phyloP scores from a whole-genome alignment of 805 yeast species.

The Yarrowia osloensis region DNA sequence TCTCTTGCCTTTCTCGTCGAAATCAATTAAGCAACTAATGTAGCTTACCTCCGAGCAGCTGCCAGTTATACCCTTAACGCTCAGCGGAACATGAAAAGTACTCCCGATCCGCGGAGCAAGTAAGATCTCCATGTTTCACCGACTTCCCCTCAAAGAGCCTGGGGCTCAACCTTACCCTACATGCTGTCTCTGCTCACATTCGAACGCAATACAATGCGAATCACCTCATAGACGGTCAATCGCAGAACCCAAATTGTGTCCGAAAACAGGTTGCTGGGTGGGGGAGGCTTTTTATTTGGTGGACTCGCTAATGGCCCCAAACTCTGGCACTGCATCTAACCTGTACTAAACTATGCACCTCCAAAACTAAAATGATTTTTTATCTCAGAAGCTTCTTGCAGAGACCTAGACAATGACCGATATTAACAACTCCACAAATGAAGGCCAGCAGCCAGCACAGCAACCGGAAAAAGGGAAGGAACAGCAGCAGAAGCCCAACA shows the following conservation, averaged over 20 bases:
- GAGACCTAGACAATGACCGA: not conserved
- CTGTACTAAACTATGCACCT: not conserved
- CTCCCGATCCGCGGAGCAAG: not conserved
- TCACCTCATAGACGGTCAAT: not conserved
- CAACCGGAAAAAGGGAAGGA: not conserved
- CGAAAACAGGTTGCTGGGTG: conserved; percentile 9
- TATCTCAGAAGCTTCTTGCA: not conserved
- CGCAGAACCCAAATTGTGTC: not conserved
- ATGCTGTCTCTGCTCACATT: not conserved
- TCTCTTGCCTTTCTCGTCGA: conserved; percentile 1
- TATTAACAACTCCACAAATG: not conserved
- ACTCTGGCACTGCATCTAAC: not conserved
- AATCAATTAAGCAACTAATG: not conserved
- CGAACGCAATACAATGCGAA: not conserved
- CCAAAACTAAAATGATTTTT: conserved; percentile 1
- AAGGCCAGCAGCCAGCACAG: not conserved
- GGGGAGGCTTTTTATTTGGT: not conserved
- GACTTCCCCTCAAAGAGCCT: not conserved
- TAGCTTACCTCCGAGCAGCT: not conserved
- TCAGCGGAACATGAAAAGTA: not conserved
- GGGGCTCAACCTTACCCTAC: not conserved
- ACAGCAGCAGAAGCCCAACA: not conserved
- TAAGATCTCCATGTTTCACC: not conserved
- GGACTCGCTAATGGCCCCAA: not conserved
- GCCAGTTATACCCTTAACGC: not conserved